A percentile compares a stretch with the other conserved stretches of the same genome.
These are phyloP conservation scores for Phytophthora pseudosyringae DNA, from an alignment of 352 stramenopile species.

Conservation along the genomic window DNA sequence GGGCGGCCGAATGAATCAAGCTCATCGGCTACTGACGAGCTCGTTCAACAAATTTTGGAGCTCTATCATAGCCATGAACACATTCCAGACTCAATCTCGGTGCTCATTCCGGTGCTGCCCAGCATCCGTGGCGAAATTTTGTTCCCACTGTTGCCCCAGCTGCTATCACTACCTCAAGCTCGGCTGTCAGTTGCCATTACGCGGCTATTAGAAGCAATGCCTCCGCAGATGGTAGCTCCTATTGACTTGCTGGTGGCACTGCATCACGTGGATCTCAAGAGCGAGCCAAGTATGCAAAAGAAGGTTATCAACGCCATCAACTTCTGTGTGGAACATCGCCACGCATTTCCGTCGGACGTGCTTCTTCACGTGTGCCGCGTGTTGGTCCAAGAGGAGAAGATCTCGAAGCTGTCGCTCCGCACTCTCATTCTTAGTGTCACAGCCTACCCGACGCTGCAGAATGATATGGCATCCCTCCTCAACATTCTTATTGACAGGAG, in stretches of 20 bases:
- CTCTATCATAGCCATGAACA: conserved; percentile 66
- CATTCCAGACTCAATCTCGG: conserved; percentile 65
- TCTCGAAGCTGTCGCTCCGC: conserved; percentile 74
- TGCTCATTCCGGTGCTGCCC: conserved; percentile 73
- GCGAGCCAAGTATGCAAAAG: conserved; percentile 75
- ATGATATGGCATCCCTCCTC: conserved; percentile 66
- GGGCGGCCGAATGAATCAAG: conserved; percentile 44
- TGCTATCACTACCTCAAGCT: conserved; percentile 60
- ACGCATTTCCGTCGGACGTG: conserved; percentile 80
- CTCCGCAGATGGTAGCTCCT: conserved; percentile 64
- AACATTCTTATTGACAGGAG: conserved; percentile 55
- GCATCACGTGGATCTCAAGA: conserved; percentile 80
- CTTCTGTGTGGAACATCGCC: conserved; percentile 80
- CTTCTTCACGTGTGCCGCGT: conserved; percentile 72
- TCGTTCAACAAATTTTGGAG: conserved; percentile 68
- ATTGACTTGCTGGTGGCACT: conserved; percentile 79
- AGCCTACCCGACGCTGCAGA: conserved; percentile 67
- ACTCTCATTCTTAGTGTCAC: conserved; percentile 84
- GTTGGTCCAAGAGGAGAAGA: conserved; percentile 61
- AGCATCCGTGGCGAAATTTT: conserved; percentile 61
- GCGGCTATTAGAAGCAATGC: conserved; percentile 74
- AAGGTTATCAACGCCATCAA: conserved; percentile 81
- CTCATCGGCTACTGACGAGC: conserved; percentile 42
- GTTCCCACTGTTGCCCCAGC: conserved; percentile 63
- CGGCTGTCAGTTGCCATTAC: conserved; percentile 75